Base-by-base conservation (phyloP, 2,329 filamentous ascomycete species). In the Ambrosiella xylebori region DNA sequence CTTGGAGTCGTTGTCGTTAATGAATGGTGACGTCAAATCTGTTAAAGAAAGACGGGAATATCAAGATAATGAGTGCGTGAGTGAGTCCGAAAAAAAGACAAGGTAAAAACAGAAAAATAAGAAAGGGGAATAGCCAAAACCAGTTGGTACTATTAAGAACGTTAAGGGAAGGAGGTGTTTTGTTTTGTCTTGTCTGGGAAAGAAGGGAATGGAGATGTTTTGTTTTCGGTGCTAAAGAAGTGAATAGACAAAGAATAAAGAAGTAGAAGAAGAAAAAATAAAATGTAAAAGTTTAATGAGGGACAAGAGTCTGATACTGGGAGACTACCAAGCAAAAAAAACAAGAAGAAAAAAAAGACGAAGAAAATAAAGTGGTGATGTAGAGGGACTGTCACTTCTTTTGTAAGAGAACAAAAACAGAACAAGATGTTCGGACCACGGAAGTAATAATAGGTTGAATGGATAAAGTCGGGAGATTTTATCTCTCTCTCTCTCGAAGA, bases 291-390 rank as follows among this genome's bases (percentile, higher is more conserved):
- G 59, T 61, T 74, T 78, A 79, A 70, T 73, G 77, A 69, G 68
- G 75, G 74, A 72, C 47, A 74, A 73, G 73, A 77, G 74, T 76
- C 76, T 77, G 77, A 71, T 74, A 61, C 57, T 62, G 27, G 27
- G 27, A 27, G 27, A 27, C 27, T 27, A 27, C 27, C 27, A 27
- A 27, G 27, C 56, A 59, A 61, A 61, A 63, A 59, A 61, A 55
- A 36, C 9, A 15, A 47, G n/a, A 17, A 47, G 19, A 15, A 47
- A 47, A 47, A 47, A 17, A 47, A 15, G n/a, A 47, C n/a, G n/a
- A 15, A 47, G n/a, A 47, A 15, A 17, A 47, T 15, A 17, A 15
- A 47, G n/a, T 15, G 44, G 19, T 8, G 44, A 17, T 17, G 7
- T 27, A 3, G 27, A 27, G 27, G 27, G 27, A 27, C 27, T 27